Evolutionary conservation across 208 protist species (phyloP).

Genomic region (Leptomonas pyrrhocoris): DNA sequence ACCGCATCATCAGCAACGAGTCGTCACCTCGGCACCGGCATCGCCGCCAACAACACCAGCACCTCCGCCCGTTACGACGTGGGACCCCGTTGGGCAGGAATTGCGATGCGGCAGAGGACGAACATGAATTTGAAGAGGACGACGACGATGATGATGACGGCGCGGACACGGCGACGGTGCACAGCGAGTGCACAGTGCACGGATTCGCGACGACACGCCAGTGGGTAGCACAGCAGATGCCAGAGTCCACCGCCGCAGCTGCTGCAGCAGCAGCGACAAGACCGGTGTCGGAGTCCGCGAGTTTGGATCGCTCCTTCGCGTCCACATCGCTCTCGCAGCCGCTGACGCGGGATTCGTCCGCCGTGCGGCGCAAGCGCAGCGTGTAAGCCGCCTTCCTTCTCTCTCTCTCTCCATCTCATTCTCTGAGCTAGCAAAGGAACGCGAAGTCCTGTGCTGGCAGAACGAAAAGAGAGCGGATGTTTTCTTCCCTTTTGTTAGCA

Average conservation of each 20-base stretch:
- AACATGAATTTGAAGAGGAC: not conserved
- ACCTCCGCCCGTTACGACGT: not conserved
- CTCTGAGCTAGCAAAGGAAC: too few relatives aligned
- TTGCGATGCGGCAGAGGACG: not conserved
- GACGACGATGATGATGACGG: slow-evolving; percentile 4
- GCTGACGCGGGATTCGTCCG: not conserved
- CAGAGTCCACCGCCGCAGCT: not conserved
- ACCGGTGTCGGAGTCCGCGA: not conserved
- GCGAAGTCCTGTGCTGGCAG: too few relatives aligned
- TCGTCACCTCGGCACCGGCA: too few relatives aligned
- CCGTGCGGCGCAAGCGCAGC: not conserved
- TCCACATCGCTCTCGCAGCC: slow-evolving; percentile 2
- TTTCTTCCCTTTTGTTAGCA: too few relatives aligned
- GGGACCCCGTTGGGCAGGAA: not conserved
- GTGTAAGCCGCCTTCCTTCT: slow-evolving; percentile 1
- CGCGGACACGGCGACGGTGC: slow-evolving; percentile 10
- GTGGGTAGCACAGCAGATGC: slow-evolving; percentile 11
- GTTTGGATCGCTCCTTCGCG: not conserved
- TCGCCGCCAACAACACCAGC: not conserved
- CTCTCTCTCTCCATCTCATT: too few relatives aligned
- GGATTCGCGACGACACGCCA: slow-evolving; percentile 5
- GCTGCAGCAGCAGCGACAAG: not conserved
- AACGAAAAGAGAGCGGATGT: too few relatives aligned
- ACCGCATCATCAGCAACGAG: too few relatives aligned
- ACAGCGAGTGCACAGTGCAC: slow-evolving; percentile 11